These are phyloP conservation scores for Potentilla sterilis DNA, from an alignment of 306 rosid genomes.

Conservation along the genomic window DNA sequence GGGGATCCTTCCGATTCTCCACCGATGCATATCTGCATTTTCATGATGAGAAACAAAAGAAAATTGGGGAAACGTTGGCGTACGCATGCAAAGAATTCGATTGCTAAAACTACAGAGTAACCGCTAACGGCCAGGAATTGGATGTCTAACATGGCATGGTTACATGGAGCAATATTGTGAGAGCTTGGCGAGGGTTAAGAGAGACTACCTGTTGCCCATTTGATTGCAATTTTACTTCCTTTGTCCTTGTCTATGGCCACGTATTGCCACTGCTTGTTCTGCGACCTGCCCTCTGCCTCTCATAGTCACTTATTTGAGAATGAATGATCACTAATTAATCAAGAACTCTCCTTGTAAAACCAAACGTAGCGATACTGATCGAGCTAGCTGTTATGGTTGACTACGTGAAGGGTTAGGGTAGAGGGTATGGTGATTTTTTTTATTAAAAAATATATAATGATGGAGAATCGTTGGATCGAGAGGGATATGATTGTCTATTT, in stretches of 20 bases:
- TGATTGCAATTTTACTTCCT: constrained; percentile 73
- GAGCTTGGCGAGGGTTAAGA: constrained; percentile 54
- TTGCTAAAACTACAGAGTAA: neutral
- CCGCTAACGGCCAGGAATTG: constrained; percentile 26
- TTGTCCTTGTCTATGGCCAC: constrained; percentile 86
- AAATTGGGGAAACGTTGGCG: neutral
- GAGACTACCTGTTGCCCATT: constrained; percentile 81
- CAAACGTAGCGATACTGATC: neutral
- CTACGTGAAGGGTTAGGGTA: no score
- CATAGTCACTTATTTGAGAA: neutral
- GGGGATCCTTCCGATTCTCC: constrained; percentile 48
- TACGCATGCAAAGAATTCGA: neutral
- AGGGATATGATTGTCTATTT: no score
- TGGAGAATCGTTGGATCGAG: no score
- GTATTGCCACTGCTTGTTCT: constrained; percentile 40
- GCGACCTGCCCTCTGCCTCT: neutral
- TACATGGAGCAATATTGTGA: constrained; percentile 45
- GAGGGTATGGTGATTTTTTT: no score
- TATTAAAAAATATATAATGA: no score
- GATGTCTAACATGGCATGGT: constrained; percentile 71
- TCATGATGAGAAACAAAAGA: neutral
- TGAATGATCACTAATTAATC: neutral
- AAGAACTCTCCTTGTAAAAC: neutral
- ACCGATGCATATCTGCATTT: constrained; percentile 40
- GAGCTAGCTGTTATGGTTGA: neutral